Base-by-base conservation (phyloP, 495 filamentous ascomycete species). In the Annulohypoxylon bovei region DNA sequence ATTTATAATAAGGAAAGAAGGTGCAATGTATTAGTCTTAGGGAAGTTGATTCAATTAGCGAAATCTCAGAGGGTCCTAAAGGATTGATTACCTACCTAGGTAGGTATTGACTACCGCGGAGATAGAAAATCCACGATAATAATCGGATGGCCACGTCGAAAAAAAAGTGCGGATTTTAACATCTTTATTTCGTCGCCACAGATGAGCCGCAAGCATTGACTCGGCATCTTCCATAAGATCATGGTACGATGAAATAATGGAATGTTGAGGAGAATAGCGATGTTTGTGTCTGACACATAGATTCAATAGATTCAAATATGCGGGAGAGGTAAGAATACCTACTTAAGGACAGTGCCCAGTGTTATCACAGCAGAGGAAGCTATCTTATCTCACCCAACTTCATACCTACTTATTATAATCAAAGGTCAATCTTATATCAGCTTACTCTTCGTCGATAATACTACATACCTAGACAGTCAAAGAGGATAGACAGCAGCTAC, bases 101-200 rank as follows among this genome's bases (percentile, higher is more conserved):
- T 42, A 16, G 39, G n/a, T 4, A 18, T 47, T 47, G 27, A 52
- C 37, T 20, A 58, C 70, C 70, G 66, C 70, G 70, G 70, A 73
- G 62, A 73, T 73, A 55, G 57, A 42, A 63, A 25, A 66, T 73
- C 28, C 70, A 73, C 56, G 61, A 70, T 58, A 73, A 54, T 46
- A 42, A 39, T 59, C 60, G 61, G 63, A 56, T n/a, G 40, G 14
- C n/a, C 37, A 23, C 27, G 65, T 65, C n/a, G n/a, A n/a, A n/a
- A n/a, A n/a, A n/a, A n/a, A n/a, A n/a, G n/a, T n/a, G n/a, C n/a
- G 65, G 70, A 50, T 61, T 72, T 58, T 53, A 59, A 59, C 12
- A 42, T 42, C 39, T 22, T 68, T 23, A n/a, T 49, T 49, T 49
- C 25, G 11, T 64, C 14, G 46, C 70, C 47, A 56, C 39, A 28